phyloP scores from a whole-genome alignment of 2,329 filamentous ascomycete genomes.

The Cladosporium sp. region DNA sequence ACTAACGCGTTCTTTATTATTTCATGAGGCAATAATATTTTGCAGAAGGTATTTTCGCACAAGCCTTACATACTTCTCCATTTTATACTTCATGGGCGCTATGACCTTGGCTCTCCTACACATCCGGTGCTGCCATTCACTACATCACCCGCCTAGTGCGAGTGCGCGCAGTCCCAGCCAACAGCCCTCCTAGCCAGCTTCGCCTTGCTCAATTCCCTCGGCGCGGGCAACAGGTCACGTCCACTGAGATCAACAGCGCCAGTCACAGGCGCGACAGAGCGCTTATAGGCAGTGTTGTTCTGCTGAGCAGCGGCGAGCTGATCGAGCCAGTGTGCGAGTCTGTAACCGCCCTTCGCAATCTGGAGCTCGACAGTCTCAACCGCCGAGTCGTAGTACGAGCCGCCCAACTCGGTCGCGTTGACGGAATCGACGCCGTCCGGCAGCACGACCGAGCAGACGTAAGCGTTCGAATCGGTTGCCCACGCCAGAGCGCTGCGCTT shows the following conservation, averaged over 20 bases:
- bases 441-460: slow-evolving; percentile 38
- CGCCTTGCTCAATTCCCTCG: slow-evolving; percentile 17
- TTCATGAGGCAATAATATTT: no score
- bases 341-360: slow-evolving; percentile 38
- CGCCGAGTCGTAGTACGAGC: slow-evolving; percentile 28
- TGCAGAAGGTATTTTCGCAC: no score
- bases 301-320: slow-evolving; percentile 23
- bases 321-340: slow-evolving; percentile 33
- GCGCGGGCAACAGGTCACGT: slow-evolving; percentile 15
- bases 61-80: background rate
- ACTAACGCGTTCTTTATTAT: no score
- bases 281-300: slow-evolving; percentile 10
- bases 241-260: slow-evolving; percentile 13
- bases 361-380: slow-evolving; percentile 37
- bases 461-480: slow-evolving; percentile 38
- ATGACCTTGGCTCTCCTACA: background rate
- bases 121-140: no score
- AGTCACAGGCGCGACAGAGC: slow-evolving; percentile 6
- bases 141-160: slow-evolving; percentile 8
- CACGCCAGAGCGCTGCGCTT: slow-evolving; percentile 35
- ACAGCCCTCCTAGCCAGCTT: slow-evolving; percentile 20
- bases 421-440: slow-evolving; percentile 34
- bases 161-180: slow-evolving; percentile 20
- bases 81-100: background rate
- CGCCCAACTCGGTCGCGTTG: slow-evolving; percentile 32